phyloP scores from a whole-genome alignment of 2,329 filamentous ascomycete genomes.

The Macrophomina pseudophaseolina region DNA sequence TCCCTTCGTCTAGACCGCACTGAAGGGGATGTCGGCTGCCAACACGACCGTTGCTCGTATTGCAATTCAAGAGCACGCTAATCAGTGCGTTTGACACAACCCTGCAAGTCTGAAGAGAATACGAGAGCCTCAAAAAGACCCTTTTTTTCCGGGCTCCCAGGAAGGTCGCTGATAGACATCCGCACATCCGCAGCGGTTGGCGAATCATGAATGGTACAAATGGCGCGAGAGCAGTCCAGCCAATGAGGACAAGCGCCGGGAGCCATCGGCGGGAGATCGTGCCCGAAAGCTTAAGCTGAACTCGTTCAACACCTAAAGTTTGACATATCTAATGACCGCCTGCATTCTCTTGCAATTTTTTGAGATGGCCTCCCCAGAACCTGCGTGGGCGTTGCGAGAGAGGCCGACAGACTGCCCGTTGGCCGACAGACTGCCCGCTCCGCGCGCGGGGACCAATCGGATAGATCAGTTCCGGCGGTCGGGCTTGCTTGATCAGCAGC shows the following conservation, averaged over 20 bases:
- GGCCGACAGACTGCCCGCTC: neutral
- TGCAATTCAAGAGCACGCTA: neutral
- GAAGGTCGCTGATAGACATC: slow-evolving; percentile 2
- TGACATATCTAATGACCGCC: neutral
- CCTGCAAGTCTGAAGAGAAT: neutral
- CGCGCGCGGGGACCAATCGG: slow-evolving; percentile 2
- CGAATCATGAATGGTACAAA: slow-evolving; percentile 5
- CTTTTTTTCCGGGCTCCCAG: neutral
- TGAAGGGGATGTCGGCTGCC: neutral
- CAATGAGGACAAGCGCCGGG: neutral
- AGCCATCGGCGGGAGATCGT: slow-evolving; percentile 4
- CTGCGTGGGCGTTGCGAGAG: neutral
- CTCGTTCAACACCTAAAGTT: slow-evolving; percentile 1
- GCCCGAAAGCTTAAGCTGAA: slow-evolving; percentile 20
- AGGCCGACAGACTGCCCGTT: neutral
- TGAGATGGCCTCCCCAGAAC: neutral
- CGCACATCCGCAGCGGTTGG: neutral
- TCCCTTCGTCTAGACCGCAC: neutral
- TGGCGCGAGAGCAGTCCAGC: neutral
- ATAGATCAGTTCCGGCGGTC: slow-evolving; percentile 15
- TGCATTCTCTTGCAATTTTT: neutral
- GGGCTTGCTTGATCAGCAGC: slow-evolving; percentile 16
- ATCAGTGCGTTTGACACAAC: neutral
- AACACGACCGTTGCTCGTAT: neutral
- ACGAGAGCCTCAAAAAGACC: neutral